Evolutionary conservation across 345 rosid genomes (phyloP).

Genomic region (Lenwebbia sp.): DNA sequence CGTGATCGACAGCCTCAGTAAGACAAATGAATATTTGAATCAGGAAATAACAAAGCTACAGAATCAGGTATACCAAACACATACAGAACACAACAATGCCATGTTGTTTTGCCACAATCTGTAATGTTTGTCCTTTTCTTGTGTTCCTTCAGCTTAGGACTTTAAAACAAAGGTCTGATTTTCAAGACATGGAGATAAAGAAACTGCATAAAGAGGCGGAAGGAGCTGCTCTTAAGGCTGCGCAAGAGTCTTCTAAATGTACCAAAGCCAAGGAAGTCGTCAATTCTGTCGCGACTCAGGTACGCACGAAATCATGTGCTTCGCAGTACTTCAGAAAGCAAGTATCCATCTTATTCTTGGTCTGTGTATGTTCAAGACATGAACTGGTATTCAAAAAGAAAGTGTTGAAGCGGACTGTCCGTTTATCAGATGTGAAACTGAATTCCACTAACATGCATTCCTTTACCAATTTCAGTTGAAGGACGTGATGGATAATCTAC

Average conservation of each 20-base stretch:
- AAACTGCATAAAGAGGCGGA: slow-evolving; percentile 31
- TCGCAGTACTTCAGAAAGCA: background rate
- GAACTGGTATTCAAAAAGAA: background rate
- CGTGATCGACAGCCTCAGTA: slow-evolving; percentile 71
- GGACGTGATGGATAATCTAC: slow-evolving; percentile 44
- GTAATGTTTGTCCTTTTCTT: background rate
- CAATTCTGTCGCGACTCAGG: slow-evolving; percentile 52
- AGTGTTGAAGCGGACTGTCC: background rate
- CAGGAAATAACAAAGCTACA: slow-evolving; percentile 68
- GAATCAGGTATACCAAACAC: slow-evolving; percentile 38
- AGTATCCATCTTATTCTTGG: background rate
- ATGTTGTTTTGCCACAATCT: background rate
- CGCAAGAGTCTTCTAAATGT: slow-evolving; percentile 42
- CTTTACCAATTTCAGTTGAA: slow-evolving; percentile 37
- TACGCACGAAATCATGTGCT: slow-evolving; percentile 3
- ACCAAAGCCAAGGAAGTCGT: slow-evolving; percentile 44
- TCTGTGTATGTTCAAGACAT: background rate
- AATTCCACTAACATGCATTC: background rate
- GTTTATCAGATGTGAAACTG: background rate
- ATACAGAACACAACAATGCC: background rate
- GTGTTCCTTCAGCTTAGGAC: slow-evolving; percentile 35
- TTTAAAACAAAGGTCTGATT: slow-evolving; percentile 56
- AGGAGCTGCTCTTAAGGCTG: slow-evolving; percentile 39
- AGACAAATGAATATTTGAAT: slow-evolving; percentile 70
- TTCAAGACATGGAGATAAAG: slow-evolving; percentile 53